Base-by-base conservation (phyloP, 2,329 filamentous ascomycete species). In the Paracoccidioides brasiliensis region DNA sequence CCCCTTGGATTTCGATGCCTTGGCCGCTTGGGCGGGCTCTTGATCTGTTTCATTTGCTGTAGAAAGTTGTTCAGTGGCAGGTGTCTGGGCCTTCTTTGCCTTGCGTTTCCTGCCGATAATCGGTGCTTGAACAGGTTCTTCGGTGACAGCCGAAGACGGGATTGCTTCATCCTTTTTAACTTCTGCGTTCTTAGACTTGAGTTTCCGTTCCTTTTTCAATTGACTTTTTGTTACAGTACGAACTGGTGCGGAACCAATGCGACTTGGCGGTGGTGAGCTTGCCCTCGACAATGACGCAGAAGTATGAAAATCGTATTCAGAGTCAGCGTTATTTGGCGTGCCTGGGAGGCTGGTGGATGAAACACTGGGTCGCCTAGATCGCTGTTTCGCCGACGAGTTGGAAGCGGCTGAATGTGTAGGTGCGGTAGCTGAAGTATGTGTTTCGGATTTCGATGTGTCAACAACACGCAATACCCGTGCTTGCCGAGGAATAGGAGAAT, bases 81-180 rank as follows among this genome's bases (percentile, higher is more conserved):
- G 60, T 7, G 65, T 58, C 5, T 70, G 66, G 4, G 73, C 64
- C 59, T 76, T 76, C 66, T 76, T 77, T 30, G 74, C 73, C 60
- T 78, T 84, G 63, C 82, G 82, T 69, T 84, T 83, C 44, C 82
- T 73, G 28, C 80, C 80, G 56, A 83, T 69, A 45, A 85, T 83
- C 0, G 82, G 81, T 46, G 80, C 82, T 60, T 81, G 78, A 4
- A 79, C 72, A 32, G 73, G 67, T 59, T 82, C 80, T 59, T 81
- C 78, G 7, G 69, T 64, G 3, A 64, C 55, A 4, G 64, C 37
- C 7, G 66, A 65, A 14, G 55, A 58, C n/a, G 60, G 56, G 8
- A 58, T 56, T 56, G 67, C 63, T 52, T 75, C 74, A 5, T 71
- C 66, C 51, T 73, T 72, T 64, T 74, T 69, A 10, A 67, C 66